Evolutionary conservation across 495 filamentous ascomycete genomes (phyloP), one percentile per base, ranked within the genome.

Genomic region (Wilcoxina mikolae): DNA sequence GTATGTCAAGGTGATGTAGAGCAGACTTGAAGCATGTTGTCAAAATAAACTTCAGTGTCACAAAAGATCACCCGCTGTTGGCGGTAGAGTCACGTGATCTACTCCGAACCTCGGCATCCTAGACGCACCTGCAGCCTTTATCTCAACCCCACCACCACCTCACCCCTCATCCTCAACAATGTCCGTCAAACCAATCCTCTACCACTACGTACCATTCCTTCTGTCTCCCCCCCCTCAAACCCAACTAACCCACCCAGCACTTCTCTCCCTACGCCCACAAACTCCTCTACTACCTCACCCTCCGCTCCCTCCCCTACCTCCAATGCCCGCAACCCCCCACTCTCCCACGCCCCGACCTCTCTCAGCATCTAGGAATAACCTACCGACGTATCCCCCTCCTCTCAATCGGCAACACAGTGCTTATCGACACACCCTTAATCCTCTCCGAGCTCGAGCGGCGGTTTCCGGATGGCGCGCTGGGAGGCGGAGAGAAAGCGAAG

Each of bases 381-480:
- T 80, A 85, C 69, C 75, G 80, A 0, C 78, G 81, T 44, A 82
- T 84, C 49, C 82, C 82, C 2, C 54, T 85, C 47, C 60, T 83
- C 45, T 60, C 76, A 26, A 76, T 79, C 53, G 78, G 76, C 28
- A 69, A 72, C 4, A 70, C 75, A 51, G 62, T 80, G 51, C 78
- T 77, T 68, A 70, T 72, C 56, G 77, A 81, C 66, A 76, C 76
- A 3, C 72, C 73, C 18, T 70, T 83, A 20, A 83, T 84, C 50
- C 57, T 85, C 22, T 57, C 56, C 0, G 76, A 76, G 55, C 75
- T 84, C 7, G 77, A 82, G 59, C 53, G 63, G 1, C 62, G 68
- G 11, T 76, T 72, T 60, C 72, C 72, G 0, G 24, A 55, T 45
- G 47, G 43, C 58, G 24, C 55, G 53, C 51, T 62, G 26, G 49